A percentile compares a stretch with the other conserved stretches of the same genome.
phyloP scores from a whole-genome alignment of 2,329 filamentous ascomycete species.

The Arthroderma sp. region DNA sequence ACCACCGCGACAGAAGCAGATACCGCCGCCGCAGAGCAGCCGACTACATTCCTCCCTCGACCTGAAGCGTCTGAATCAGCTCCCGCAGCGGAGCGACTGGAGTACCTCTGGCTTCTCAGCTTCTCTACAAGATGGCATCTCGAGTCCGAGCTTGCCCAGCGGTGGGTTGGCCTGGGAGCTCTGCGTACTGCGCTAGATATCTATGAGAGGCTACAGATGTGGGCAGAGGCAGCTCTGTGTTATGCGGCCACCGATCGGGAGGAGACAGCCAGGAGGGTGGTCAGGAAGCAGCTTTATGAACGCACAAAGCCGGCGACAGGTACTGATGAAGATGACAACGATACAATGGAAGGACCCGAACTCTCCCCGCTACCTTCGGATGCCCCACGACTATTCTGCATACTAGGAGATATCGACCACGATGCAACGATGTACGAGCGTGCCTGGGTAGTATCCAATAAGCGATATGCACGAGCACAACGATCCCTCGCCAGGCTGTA shows the following conservation, averaged over 20 bases:
- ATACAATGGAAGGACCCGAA: constrained; percentile 55
- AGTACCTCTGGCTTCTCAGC: constrained; percentile 71
- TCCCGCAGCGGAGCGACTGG: constrained; percentile 55
- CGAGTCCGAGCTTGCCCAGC: constrained; percentile 79
- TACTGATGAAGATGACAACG: constrained; percentile 41
- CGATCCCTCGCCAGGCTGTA: constrained; percentile 73
- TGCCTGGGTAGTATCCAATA: constrained; percentile 74
- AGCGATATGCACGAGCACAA: constrained; percentile 75
- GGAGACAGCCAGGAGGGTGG: constrained; percentile 64
- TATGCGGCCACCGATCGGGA: constrained; percentile 68
- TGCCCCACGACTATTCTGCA: constrained; percentile 80
- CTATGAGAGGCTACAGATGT: constrained; percentile 83
- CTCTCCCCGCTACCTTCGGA: constrained; percentile 62
- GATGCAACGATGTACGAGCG: constrained; percentile 65
- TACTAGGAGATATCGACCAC: constrained; percentile 77
- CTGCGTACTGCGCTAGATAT: constrained; percentile 86
- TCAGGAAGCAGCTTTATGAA: constrained; percentile 69
- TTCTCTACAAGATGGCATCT: constrained; percentile 87
- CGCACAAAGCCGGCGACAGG: constrained; percentile 36
- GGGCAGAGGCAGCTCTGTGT: constrained; percentile 89
- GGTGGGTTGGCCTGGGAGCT: constrained; percentile 85
- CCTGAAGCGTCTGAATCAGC: constrained; percentile 67
- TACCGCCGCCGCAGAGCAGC: constrained; percentile 24
- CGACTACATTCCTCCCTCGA: constrained; percentile 69
- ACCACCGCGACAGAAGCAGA: constrained; percentile 21